Percentiles rank a stretch among this genome's conserved stretches.
Conservation (phyloP, 495 filamentous ascomycete species). For the Annulohypoxylon bovei region DNA sequence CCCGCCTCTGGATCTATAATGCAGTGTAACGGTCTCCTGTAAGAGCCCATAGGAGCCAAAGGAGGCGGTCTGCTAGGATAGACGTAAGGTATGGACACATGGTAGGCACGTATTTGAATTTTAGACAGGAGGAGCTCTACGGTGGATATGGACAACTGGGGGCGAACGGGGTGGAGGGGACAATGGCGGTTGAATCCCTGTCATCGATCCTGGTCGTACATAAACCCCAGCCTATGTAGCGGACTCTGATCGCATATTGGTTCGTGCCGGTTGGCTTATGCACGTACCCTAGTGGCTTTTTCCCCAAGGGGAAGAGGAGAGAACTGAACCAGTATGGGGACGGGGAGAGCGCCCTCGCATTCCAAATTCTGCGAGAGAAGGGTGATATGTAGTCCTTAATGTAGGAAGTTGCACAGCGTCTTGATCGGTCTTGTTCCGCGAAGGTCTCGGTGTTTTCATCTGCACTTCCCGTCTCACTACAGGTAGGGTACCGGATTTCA, state of each 20-base stretch:
- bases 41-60: conserved; percentile 6
- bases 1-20: conserved; percentile 37
- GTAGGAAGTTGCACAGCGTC: conserved; percentile 23
- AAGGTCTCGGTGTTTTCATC: conserved; percentile 16
- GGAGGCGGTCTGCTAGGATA: conserved; percentile 32
- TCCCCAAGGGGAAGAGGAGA: conserved; percentile 40
- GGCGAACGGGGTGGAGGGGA: conserved; percentile 15
- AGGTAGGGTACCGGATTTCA: conserved; percentile 1
- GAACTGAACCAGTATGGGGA: conserved; percentile 24
- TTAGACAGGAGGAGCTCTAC: conserved; percentile 12
- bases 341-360: conserved; percentile 15
- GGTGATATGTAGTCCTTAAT: conserved; percentile 10
- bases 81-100: conserved; percentile 15
- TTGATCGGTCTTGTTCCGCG: conserved; percentile 6
- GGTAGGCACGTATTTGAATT: conserved; percentile 19
- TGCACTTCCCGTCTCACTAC: conserved; percentile 23
- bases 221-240: conserved; percentile 16
- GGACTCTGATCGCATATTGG: conserved; percentile 26
- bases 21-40: conserved; percentile 33
- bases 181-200: conserved; percentile 39
- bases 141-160: neutral
- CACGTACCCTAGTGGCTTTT: conserved; percentile 33
- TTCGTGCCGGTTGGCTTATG: conserved; percentile 32
- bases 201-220: conserved; percentile 12
- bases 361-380: conserved; percentile 30